Base-by-base conservation (phyloP, 768 basidiomycete genomes). In the Holtermannia corniformis region DNA sequence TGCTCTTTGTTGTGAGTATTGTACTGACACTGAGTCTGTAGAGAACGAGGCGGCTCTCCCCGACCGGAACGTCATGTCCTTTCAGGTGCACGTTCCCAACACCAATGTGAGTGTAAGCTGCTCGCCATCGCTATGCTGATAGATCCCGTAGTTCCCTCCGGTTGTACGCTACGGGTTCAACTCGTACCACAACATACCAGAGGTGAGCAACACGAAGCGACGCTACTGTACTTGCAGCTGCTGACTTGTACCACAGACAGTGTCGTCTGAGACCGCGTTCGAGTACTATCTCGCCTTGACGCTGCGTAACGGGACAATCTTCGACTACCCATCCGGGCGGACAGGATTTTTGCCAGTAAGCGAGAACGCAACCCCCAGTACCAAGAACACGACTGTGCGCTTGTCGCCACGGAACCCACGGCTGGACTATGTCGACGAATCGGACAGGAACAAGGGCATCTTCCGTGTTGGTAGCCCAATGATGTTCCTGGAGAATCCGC, bases 61-160 rank as follows among this genome's bases (percentile, higher is more conserved):
- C n/a, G 32, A 20, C 56, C 2, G 54, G 51, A 21, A 27, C 49
- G 25, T 60, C 21, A 26, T 47, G 26, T 45, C 58, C 3, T 62
- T 62, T 46, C n/a, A n/a, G 12, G 51, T 59, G 4, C 51, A 57
- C 37, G 49, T 59, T 2, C 61, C 61, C n/a, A 42, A 48, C 26
- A 59, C 58, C 23, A 62, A 62, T 44, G 61, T 62, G 44, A 52
- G 58, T 57, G 7, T n/a, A n/a, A n/a, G n/a, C n/a, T 0, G 10
- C 0, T 22, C 41, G 24, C 1, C n/a, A 37, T 32, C 7, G 1
- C 14, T 32, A 23, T 19, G 24, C 22, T 49, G 12, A 46, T 16
- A 19, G n/a, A n/a, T n/a, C 3, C 4, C 20, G 1, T 40, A 62
- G 61, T 55, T 62, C 43, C 61, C 61, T 1, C 61, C 61, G 5